phyloP scores from a whole-genome alignment of 2,329 filamentous ascomycete genomes.

The Fonsecaea nubica region DNA sequence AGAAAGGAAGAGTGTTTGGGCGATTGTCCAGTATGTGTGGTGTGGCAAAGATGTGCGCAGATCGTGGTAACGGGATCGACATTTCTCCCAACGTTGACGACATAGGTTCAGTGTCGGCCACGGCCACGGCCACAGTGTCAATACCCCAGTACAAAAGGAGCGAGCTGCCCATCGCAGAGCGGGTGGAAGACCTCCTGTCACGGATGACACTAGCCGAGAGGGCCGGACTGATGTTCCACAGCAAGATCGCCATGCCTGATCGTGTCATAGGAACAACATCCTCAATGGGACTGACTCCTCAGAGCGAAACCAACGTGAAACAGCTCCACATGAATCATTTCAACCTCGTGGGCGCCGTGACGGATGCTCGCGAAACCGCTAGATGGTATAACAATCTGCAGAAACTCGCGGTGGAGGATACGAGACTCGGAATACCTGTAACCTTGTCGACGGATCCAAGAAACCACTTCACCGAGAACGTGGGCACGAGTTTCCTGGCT shows the following conservation, averaged over 20 bases:
- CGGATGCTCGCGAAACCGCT: slow-evolving; percentile 9
- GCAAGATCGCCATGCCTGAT: slow-evolving; percentile 18
- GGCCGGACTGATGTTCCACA: slow-evolving; percentile 69
- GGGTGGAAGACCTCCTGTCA: slow-evolving; percentile 58
- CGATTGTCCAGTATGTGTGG: too few relatives aligned
- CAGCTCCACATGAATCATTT: slow-evolving; percentile 15
- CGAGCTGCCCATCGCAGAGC: slow-evolving; percentile 2
- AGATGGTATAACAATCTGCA: slow-evolving; percentile 11
- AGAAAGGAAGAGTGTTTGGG: too few relatives aligned
- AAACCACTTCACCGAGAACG: slow-evolving; percentile 28
- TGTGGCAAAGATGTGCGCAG: too few relatives aligned
- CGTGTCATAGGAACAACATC: too few relatives aligned
- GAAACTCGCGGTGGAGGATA: background rate
- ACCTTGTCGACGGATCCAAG: slow-evolving; percentile 31
- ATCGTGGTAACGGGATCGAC: too few relatives aligned
- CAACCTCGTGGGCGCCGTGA: slow-evolving; percentile 16
- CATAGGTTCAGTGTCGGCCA: too few relatives aligned
- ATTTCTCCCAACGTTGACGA: too few relatives aligned
- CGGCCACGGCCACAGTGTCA: too few relatives aligned
- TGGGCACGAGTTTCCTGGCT: slow-evolving; percentile 52
- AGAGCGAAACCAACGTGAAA: slow-evolving; percentile 15
- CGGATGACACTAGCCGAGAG: slow-evolving; percentile 80
- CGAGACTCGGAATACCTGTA: slow-evolving; percentile 28
- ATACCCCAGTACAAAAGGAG: too few relatives aligned
- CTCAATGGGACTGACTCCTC: background rate